A percentile compares a stretch with the other conserved stretches of the same genome.
These are phyloP conservation scores for Phylloporus arenicola DNA, from an alignment of 768 basidiomycete species.

Conservation along the genomic window DNA sequence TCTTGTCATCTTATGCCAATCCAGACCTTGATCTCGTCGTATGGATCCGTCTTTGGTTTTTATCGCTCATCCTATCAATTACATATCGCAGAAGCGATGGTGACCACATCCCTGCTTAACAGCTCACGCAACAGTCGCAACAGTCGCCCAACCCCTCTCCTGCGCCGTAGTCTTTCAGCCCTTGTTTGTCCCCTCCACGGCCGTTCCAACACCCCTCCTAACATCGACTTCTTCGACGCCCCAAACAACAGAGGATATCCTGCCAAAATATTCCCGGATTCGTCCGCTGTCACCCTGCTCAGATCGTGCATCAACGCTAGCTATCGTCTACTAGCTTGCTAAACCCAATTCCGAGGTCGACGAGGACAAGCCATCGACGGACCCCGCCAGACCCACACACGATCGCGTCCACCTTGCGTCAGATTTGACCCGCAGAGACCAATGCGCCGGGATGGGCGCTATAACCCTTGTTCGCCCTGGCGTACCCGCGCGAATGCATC, in stretches of 20 bases:
- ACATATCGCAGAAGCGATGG: constrained; percentile 62
- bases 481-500: constrained; percentile 82
- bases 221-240: constrained; percentile 77
- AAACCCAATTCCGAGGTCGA: constrained; percentile 94
- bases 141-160: constrained; percentile 74
- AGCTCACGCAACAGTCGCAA: constrained; percentile 66
- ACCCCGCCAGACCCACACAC: constrained; percentile 68
- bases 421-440: no score
- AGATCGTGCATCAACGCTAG: constrained; percentile 56
- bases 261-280: constrained; percentile 42
- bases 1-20: constrained; percentile 13
- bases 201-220: constrained; percentile 58
- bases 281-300: constrained; percentile 42
- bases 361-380: constrained; percentile 84
- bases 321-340: constrained; percentile 81
- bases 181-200: constrained; percentile 30
- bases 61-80: neutral
- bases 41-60: no score
- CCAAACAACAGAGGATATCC: constrained; percentile 72
- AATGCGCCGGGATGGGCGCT: no score
- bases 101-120: constrained; percentile 75
- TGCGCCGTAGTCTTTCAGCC: no score
- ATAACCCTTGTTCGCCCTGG: no score
- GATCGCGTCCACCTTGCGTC: no score
- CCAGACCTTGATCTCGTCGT: neutral